Base-by-base conservation (phyloP, 2,329 filamentous ascomycete species). In the Fusarium tanahbumbuense region DNA sequence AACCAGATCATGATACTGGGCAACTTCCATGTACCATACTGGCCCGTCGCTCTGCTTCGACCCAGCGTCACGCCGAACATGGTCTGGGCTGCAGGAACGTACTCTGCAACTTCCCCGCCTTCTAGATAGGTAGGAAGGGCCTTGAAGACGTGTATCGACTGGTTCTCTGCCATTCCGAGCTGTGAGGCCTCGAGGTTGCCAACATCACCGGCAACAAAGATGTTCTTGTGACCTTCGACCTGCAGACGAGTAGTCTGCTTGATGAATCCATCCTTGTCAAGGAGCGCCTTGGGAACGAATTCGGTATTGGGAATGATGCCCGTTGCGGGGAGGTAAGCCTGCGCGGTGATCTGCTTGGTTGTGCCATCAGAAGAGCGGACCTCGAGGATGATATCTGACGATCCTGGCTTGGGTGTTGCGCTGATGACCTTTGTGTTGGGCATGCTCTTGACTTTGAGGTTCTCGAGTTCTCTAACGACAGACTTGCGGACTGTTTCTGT, bases 311-410 rank as follows among this genome's bases (percentile, higher is more conserved):
- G 80, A 1, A 73, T 53, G 6, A 81, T 62, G 45, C 86, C 86
- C 37, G 80, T 83, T 0, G 84, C 81, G 0, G 85, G 84, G 16
- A 88, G 73, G 72, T 85, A 83, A 1, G 85, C 76, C 70, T 85
- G 82, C 0, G 82, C 76, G 16, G 73, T 75, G 53, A 87, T 74
- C 6, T 78, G 81, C 64, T 76, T 76, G 42, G 70, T 79, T n/a
- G 57, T 76, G 22, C 80, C 81, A 56, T 78, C 76, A 5, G 75
- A 68, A 41, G 70, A 71, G 13, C 71, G 76, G 7, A 83, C 75
- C 60, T 80, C 77, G 15, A 84, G 69, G n/a, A 76, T 48, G 2
- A 76, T 78, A 28, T 80, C 74, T 20, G 68, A 63, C 1, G 65
- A 71, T 25, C 63, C 64, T 28, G 73, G 74, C 4, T 65, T 61